phyloP scores from a whole-genome alignment of 345 rosid genomes.

The Limnanthes douglasii region DNA sequence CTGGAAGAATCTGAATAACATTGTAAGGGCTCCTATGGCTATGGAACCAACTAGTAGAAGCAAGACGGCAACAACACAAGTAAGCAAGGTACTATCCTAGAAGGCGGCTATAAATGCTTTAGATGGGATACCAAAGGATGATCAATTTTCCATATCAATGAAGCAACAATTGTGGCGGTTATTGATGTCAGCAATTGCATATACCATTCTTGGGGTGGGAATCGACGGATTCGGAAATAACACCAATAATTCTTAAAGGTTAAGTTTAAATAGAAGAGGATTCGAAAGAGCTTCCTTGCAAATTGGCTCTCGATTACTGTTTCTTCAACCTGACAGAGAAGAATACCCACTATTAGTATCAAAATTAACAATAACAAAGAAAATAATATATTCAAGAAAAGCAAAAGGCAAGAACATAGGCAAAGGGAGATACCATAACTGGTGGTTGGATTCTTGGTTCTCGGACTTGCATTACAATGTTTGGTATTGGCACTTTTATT shows the following conservation, averaged over 20 bases:
- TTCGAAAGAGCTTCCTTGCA: slow-evolving; percentile 39
- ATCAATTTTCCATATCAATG: slow-evolving; percentile 40
- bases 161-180: slow-evolving; percentile 31
- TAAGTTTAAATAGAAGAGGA: slow-evolving; percentile 42
- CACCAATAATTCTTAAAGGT: slow-evolving; percentile 45
- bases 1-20: slow-evolving; percentile 29
- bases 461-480: no score
- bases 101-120: slow-evolving; percentile 43
- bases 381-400: no score
- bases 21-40: slow-evolving; percentile 25
- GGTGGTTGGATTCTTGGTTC: no score
- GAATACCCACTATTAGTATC: no score
- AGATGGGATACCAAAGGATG: slow-evolving; percentile 24
- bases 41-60: slow-evolving; percentile 33
- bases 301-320: no score
- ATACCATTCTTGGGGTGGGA: slow-evolving; percentile 60
- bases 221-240: slow-evolving; percentile 32
- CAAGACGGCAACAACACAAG: slow-evolving; percentile 39
- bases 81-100: slow-evolving; percentile 50
- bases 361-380: no score
- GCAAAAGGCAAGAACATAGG: no score
- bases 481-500: no score
- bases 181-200: slow-evolving; percentile 50
- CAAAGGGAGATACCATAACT: no score
- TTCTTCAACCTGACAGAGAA: no score